A percentile compares a stretch with the other conserved stretches of the same genome.
Conservation (phyloP, 208 protist species). For the Novymonas esmeraldas region DNA sequence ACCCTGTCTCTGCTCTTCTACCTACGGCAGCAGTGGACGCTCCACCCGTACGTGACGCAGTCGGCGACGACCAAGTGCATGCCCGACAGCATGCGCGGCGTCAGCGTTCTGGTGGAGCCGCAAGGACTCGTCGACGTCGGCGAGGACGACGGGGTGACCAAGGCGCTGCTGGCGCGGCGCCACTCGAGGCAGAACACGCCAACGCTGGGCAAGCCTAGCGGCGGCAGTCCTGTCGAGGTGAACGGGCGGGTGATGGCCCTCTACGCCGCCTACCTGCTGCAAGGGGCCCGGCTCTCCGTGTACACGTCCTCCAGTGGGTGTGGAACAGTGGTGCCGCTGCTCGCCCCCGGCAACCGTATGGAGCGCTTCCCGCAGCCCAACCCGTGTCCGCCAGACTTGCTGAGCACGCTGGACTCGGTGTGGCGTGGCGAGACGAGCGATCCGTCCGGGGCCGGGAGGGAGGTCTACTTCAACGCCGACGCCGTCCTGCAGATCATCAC, state of each 20-base stretch:
- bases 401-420: slow-evolving; percentile 79
- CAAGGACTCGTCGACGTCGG: slow-evolving; percentile 50
- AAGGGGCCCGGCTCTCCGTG: slow-evolving; percentile 73
- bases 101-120: slow-evolving; percentile 55
- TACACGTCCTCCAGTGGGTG: slow-evolving; percentile 51
- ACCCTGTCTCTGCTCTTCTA: slow-evolving; percentile 29
- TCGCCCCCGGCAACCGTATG: slow-evolving; percentile 48
- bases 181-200: slow-evolving; percentile 28
- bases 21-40: slow-evolving; percentile 31
- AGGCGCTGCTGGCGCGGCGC: slow-evolving; percentile 42
- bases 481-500: slow-evolving; percentile 76
- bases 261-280: slow-evolving; percentile 72
- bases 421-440: slow-evolving; percentile 58
- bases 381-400: slow-evolving; percentile 66
- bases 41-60: slow-evolving; percentile 34
- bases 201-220: slow-evolving; percentile 42
- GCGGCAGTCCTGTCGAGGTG: slow-evolving; percentile 33
- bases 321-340: slow-evolving; percentile 65
- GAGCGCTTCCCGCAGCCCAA: slow-evolving; percentile 52
- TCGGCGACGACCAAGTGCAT: slow-evolving; percentile 25
- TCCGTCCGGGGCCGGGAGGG: slow-evolving; percentile 17
- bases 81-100: slow-evolving; percentile 32
- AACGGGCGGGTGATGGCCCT: slow-evolving; percentile 71
- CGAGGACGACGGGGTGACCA: slow-evolving; percentile 75
- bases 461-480: slow-evolving; percentile 62